Percentiles rank a stretch among this genome's conserved stretches.
Conservation (phyloP, 306 rosid species). For the Medicago truncatula region DNA sequence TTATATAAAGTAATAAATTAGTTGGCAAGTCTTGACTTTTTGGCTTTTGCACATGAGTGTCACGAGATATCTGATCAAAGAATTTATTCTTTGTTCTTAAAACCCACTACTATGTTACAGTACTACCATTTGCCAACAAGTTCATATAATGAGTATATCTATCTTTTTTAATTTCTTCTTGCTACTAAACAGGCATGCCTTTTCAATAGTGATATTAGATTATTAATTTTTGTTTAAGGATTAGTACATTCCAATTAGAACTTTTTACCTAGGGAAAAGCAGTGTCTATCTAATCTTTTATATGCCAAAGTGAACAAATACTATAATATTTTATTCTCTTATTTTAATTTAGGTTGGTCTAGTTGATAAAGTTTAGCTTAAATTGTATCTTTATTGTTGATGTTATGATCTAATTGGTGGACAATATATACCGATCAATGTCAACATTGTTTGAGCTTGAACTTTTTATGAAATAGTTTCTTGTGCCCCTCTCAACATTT, state of each 20-base stretch:
- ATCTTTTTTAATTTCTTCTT: not conserved
- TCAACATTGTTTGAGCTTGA: no score
- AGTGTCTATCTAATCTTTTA: no score
- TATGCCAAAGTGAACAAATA: no score
- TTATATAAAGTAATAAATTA: constrained; percentile 39
- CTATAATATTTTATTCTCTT: no score
- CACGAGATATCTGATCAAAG: constrained; percentile 49
- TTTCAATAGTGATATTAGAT: not conserved
- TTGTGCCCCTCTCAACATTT: no score
- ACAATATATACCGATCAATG: no score
- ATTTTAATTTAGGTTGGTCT: no score
- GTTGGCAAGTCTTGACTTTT: constrained; percentile 54
- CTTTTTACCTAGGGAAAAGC: not conserved
- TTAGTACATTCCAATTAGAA: not conserved
- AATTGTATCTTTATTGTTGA: no score
- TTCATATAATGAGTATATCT: constrained; percentile 3
- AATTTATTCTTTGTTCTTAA: constrained; percentile 37
- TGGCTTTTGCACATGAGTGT: constrained; percentile 39
- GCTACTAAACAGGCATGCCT: not conserved
- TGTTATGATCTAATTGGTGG: no score
- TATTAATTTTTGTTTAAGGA: not conserved
- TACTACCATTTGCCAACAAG: constrained; percentile 15
- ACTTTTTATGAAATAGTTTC: no score
- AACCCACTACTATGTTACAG: constrained; percentile 29
- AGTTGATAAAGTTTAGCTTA: no score